phyloP scores from a whole-genome alignment of 2,329 filamentous ascomycete genomes.

The Fusarium sororula region DNA sequence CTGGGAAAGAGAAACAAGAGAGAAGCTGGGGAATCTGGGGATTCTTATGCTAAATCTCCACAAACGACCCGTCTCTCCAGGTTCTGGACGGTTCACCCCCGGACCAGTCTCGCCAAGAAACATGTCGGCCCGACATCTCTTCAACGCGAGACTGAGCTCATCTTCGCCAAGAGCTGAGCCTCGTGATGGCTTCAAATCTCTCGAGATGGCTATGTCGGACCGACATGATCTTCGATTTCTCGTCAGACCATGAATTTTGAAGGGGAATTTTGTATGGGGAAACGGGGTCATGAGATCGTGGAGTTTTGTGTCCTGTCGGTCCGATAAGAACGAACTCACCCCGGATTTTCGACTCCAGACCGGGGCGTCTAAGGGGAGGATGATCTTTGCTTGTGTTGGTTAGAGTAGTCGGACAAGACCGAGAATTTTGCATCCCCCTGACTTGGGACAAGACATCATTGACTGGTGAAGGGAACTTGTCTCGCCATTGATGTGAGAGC shows the following conservation, averaged over 20 bases:
- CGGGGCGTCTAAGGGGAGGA: not conserved
- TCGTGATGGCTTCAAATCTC: constrained; percentile 18
- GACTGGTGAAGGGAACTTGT: not conserved
- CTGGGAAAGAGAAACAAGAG: not conserved
- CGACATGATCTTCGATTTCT: constrained; percentile 10
- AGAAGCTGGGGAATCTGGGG: constrained; percentile 17
- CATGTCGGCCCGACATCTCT: not conserved
- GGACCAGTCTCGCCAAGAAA: not conserved
- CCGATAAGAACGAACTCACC: not conserved
- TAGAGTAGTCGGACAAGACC: not conserved
- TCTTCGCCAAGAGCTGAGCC: constrained; percentile 1
- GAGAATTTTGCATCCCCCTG: not conserved
- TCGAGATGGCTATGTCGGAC: not conserved
- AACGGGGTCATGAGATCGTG: not conserved
- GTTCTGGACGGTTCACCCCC: not conserved
- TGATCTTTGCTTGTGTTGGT: not conserved
- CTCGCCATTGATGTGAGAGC: not conserved
- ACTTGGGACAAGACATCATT: not conserved
- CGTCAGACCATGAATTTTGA: not conserved
- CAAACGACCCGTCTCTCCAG: constrained; percentile 9
- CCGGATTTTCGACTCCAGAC: not conserved
- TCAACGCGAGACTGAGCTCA: constrained; percentile 1
- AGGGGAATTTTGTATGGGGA: not conserved
- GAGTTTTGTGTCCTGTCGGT: not conserved
- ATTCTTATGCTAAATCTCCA: constrained; percentile 17